Percentiles rank a stretch among this genome's conserved stretches.
phyloP scores from a whole-genome alignment of 192 early-diverging fungal species.

The Coemansia sp. region DNA sequence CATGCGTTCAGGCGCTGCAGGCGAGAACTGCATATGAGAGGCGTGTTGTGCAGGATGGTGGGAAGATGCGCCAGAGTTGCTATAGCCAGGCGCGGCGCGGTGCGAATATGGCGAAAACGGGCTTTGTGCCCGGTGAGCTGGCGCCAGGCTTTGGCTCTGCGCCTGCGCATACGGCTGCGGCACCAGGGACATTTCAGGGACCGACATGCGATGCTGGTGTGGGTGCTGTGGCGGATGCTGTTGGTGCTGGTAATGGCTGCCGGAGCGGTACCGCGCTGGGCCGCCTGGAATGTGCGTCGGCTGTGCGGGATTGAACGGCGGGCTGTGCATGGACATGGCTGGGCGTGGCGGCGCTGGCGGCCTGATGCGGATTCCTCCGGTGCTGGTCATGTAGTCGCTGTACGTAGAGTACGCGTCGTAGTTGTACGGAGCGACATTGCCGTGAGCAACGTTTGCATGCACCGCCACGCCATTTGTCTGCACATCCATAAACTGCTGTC shows the following conservation, averaged over 20 bases:
- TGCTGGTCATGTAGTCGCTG: conserved; percentile 44
- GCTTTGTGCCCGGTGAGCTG: background rate
- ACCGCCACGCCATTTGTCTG: conserved; percentile 29
- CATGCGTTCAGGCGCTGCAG: conserved; percentile 14
- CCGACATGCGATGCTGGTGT: conserved; percentile 10
- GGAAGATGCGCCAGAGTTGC: background rate
- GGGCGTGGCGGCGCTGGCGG: conserved; percentile 18
- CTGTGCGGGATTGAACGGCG: conserved; percentile 13
- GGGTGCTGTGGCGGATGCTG: conserved; percentile 7
- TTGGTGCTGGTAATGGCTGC: conserved; percentile 12
- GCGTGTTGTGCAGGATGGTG: conserved; percentile 5
- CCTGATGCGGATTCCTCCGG: conserved; percentile 41
- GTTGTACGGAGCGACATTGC: conserved; percentile 34
- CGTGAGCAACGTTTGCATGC: conserved; percentile 16
- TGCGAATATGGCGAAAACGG: conserved; percentile 3
- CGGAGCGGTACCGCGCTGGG: conserved; percentile 13
- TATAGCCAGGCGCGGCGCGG: background rate
- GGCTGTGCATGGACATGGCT: conserved; percentile 19
- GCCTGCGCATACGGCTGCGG: background rate
- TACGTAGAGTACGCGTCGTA: conserved; percentile 46
- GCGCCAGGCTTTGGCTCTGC: background rate
- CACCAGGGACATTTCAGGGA: background rate
- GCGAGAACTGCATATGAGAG: conserved; percentile 6
- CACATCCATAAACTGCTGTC: conserved; percentile 18
- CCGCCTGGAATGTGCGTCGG: conserved; percentile 10